A percentile compares a stretch with the other conserved stretches of the same genome.
Evolutionary conservation across 2,329 filamentous ascomycete genomes (phyloP).

Genomic region (Aspergillus brunneoviolaceus): DNA sequence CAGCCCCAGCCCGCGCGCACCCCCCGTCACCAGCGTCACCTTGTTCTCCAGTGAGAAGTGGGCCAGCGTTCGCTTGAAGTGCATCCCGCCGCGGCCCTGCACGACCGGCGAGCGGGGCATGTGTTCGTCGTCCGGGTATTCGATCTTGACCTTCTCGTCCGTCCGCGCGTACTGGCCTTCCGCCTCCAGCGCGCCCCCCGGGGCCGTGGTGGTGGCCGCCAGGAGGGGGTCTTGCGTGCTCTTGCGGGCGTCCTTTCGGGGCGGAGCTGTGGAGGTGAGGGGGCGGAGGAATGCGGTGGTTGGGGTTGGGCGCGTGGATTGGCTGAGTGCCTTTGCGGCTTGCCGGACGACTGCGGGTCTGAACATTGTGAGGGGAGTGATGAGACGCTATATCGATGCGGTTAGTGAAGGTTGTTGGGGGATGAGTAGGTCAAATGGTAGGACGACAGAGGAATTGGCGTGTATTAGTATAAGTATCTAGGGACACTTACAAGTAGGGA

Average conservation of each 20-base stretch:
- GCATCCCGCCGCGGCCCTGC: slow-evolving; percentile 72
- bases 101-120: slow-evolving; percentile 71
- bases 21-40: slow-evolving; percentile 84
- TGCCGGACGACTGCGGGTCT: slow-evolving; percentile 27
- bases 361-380: slow-evolving; percentile 26
- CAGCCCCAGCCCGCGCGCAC: slow-evolving; percentile 81
- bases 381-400: background rate
- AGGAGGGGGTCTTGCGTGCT: slow-evolving; percentile 27
- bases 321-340: slow-evolving; percentile 25
- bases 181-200: slow-evolving; percentile 38
- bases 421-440: background rate
- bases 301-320: slow-evolving; percentile 20
- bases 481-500: background rate
- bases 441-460: background rate
- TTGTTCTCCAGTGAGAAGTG: slow-evolving; percentile 83
- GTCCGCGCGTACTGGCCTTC: slow-evolving; percentile 76
- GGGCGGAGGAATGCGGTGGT: slow-evolving; percentile 22
- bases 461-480: background rate
- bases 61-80: slow-evolving; percentile 81
- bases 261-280: slow-evolving; percentile 32
- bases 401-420: background rate
- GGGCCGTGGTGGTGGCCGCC: slow-evolving; percentile 33
- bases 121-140: slow-evolving; percentile 73
- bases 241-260: slow-evolving; percentile 27
- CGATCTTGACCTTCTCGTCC: slow-evolving; percentile 72